A percentile compares a stretch with the other conserved stretches of the same genome.
Conservation (phyloP, 352 stramenopile genomes). For the Pythium dissotocum region DNA sequence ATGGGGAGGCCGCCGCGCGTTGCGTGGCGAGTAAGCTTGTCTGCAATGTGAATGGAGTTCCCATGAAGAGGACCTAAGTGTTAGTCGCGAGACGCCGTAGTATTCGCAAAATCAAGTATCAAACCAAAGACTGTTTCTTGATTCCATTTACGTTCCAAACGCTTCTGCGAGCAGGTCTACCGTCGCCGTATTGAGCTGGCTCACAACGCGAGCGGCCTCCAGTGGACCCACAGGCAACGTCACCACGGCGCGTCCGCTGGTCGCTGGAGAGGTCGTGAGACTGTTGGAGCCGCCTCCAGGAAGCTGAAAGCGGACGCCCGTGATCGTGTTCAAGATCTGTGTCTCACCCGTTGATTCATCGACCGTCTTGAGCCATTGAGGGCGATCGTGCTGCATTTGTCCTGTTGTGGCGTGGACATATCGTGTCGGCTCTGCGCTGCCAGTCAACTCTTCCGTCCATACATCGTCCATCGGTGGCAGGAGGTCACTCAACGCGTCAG, state of each 20-base stretch:
- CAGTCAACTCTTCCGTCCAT: constrained; percentile 17
- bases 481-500: constrained; percentile 19
- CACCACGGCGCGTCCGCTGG: constrained; percentile 14
- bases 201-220: constrained; percentile 22
- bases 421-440: background rate
- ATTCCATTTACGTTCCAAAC: constrained; percentile 1
- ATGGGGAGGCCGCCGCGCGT: constrained; percentile 3
- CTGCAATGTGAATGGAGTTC: background rate
- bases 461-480: constrained; percentile 28
- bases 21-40: background rate
- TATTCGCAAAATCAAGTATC: background rate
- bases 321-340: constrained; percentile 26
- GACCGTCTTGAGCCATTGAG: constrained; percentile 21
- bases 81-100: background rate
- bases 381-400: constrained; percentile 11
- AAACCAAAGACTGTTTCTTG: background rate
- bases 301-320: constrained; percentile 21
- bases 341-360: constrained; percentile 17
- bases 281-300: constrained; percentile 4
- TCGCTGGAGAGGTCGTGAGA: constrained; percentile 9
- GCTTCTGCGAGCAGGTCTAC: constrained; percentile 17
- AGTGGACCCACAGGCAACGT: constrained; percentile 21
- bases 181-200: constrained; percentile 10
- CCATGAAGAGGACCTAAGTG: background rate
- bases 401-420: constrained; percentile 21